Evolutionary conservation across 169 alveolate genomes (phyloP), one percentile per base, ranked within the genome.

Genomic region (Babesia bigemina): DNA sequence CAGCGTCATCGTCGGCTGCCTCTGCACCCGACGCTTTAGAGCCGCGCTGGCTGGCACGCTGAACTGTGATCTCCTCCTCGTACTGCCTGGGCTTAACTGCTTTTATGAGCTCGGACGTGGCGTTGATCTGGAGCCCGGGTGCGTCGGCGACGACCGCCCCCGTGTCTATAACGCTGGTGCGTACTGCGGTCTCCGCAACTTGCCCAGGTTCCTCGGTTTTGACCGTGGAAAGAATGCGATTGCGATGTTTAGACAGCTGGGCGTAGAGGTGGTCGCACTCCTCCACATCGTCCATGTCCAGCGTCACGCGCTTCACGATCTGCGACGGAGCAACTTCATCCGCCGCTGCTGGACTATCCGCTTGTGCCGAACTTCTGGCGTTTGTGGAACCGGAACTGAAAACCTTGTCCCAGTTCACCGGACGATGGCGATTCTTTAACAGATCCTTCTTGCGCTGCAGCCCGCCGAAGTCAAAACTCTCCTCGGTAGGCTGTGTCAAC

Each of bases 391-490:
- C 17, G 19, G 63, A 44, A 19, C 50, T 45, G 52, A 81, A 81
- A 39, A 81, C 57, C 53, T 63, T 81, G 36, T 81, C 76, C 88
- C 88, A 81, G 45, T 81, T 81, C 33, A 81, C 62, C 42, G 62
- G 59, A 11, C 63, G 75, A 0, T 72, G 71, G 21, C 79, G 65
- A 14, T 63, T 74, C 60, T 81, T 81, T 21, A 81, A 58, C 28
- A 65, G 42, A 28, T 70, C 63, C 70, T 78, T 78, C 62, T 71
- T 78, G 19, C 71, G 75, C 49, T 60, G 49, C n/a, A 78, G 57
- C 33, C 63, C 69, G 14, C 52, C 63, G 60, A 78, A 78, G 36
- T 48, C 62, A 22, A 65, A 60, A 24, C 72, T 76, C 52, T 76
- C 86, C 45, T 76, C 86, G 3, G 66, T 62, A 0, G 75, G 77